These are phyloP conservation scores for Fusarium scirpi DNA, from an alignment of 2,329 filamentous ascomycete genomes.

Conservation along the genomic window DNA sequence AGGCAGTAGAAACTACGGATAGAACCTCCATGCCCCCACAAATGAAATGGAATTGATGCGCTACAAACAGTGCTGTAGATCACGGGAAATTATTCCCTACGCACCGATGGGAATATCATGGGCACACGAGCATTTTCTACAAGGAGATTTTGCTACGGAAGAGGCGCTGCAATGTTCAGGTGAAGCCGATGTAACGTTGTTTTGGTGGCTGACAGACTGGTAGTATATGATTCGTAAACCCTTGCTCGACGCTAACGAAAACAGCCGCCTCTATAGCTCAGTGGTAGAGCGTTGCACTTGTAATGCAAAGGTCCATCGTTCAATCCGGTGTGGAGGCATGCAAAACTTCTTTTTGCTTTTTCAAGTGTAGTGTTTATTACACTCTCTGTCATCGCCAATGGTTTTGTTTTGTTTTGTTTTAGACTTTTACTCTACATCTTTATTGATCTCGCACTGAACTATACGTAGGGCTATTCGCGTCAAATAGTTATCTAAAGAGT, in stretches of 20 bases:
- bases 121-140: constrained; percentile 12
- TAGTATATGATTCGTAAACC: accelerated
- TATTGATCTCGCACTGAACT: not conserved
- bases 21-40: not conserved
- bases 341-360: not conserved
- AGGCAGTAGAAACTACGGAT: not conserved
- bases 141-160: not conserved
- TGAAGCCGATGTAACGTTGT: constrained; percentile 5
- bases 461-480: too few species aligned
- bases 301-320: constrained; percentile 38
- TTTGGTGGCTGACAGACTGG: accelerated
- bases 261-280: constrained; percentile 30
- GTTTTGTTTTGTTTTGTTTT: not conserved
- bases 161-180: not conserved
- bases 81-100: not conserved
- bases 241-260: too few species aligned
- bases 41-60: not conserved
- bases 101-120: not conserved
- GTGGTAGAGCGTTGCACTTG: constrained; percentile 38
- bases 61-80: not conserved
- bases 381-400: not conserved
- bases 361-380: too few species aligned
- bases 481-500: not conserved
- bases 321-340: constrained; percentile 35
- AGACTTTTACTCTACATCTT: not conserved